Base-by-base conservation (phyloP, 2,329 filamentous ascomycete species). In the Aspergillus oerlinghausenensis region DNA sequence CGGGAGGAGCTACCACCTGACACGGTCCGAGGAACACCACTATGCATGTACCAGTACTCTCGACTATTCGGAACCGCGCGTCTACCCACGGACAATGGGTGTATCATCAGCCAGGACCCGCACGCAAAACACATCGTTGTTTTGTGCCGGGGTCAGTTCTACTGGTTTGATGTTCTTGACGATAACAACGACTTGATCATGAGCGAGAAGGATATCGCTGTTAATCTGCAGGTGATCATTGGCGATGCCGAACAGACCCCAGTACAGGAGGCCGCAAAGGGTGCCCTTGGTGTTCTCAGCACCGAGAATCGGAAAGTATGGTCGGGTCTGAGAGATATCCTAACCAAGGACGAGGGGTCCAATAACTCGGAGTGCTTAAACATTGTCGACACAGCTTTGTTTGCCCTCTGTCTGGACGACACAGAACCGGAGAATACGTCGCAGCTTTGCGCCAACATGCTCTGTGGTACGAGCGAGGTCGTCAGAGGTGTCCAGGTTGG, bases 41-140 rank as follows among this genome's bases (percentile, higher is more conserved):
- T 99, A 19, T 94, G 91, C 80, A 99, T 99, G 94, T 96, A 97
- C 73, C 94, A 99, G 73, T 97, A 96, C 76, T 96, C 93, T 0
- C 85, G 93, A 19, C 80, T 99, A 28, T 99, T 99, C 67, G 94
- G 94, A 52, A 97, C 94, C 1, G 92, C 94, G 49, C 86, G 94
- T 63, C 90, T 99, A 8, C 94, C 94, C 0, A 97, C 93, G 0
- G 90, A 96, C 29, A 88, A 94, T 70, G 94, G 94, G 4, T 99
- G 94, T 71, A 89, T 96, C 65, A 97, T 99, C 67, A 92, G 92
- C 61, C 92, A 97, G 71, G 92, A 97, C 67, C 89, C 92, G 0
- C 84, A 87, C n/a, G 90, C 93, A 3, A 96, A 92, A 76, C 94
- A 99, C 72, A 81, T 99, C 40, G 89, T 97, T 9, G 91, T 97